phyloP scores from a whole-genome alignment of 2,329 filamentous ascomycete species.

The Sarocladium kiliense region DNA sequence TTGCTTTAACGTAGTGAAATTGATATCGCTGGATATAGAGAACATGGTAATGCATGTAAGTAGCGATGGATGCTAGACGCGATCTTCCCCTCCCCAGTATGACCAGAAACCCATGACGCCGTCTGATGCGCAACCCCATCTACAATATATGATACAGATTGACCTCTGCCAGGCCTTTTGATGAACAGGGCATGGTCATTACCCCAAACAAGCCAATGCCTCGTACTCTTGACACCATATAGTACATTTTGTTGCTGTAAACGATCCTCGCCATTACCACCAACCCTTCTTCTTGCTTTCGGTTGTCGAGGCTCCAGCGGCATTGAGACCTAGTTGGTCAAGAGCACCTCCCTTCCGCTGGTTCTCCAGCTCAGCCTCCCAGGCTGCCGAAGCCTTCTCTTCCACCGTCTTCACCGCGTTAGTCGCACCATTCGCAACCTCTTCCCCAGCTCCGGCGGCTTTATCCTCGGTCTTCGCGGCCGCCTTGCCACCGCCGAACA shows the following conservation, averaged over 20 bases:
- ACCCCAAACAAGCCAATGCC: not conserved
- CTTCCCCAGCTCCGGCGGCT: not conserved
- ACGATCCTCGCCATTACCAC: conserved; percentile 32
- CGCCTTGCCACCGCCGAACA: conserved; percentile 18
- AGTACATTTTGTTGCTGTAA: not conserved
- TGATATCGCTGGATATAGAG: conserved; percentile 1
- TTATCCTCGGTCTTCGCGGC: conserved; percentile 13
- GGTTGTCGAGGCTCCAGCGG: conserved; percentile 8
- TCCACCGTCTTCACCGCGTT: conserved; percentile 20
- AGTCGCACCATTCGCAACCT: conserved; percentile 8
- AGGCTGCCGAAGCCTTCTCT: conserved; percentile 37
- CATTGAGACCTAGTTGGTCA: conserved; percentile 42
- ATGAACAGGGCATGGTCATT: not conserved
- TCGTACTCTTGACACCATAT: not conserved
- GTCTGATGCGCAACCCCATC: conserved; percentile 39
- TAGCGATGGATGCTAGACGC: conserved; percentile 2
- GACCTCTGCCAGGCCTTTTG: conserved; percentile 6
- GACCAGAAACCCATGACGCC: conserved; percentile 31
- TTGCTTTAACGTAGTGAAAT: not conserved
- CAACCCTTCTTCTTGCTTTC: conserved; percentile 39
- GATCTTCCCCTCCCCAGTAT: conserved; percentile 13
- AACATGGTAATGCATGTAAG: not conserved
- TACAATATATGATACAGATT: conserved; percentile 38
- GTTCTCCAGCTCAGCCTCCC: conserved; percentile 45
- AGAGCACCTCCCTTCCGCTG: conserved; percentile 46